phyloP scores from a whole-genome alignment of 169 alveolate genomes.

The Toxoplasma gondii region DNA sequence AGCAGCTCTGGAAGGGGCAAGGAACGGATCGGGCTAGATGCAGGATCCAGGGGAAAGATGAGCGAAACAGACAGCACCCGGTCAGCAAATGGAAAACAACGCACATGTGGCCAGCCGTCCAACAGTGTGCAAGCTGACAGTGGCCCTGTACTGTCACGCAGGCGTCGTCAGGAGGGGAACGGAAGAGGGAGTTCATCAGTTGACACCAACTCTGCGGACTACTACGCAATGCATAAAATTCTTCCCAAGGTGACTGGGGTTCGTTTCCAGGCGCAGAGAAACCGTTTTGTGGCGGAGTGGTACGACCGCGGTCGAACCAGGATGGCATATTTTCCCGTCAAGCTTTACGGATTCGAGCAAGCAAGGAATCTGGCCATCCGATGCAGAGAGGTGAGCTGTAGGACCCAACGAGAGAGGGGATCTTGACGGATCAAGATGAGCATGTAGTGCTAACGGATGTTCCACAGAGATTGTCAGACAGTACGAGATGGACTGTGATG shows the following conservation, averaged over 20 bases:
- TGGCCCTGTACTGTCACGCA: neutral
- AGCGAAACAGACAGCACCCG: neutral
- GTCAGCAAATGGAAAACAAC: too few relatives aligned
- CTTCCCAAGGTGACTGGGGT: constrained; percentile 51
- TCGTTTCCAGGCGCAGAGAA: constrained; percentile 47
- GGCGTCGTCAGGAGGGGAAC: neutral
- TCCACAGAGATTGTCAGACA: too few relatives aligned
- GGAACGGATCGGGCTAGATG: neutral
- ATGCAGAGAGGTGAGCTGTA: constrained; percentile 11
- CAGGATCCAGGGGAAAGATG: neutral
- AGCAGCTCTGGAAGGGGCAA: neutral
- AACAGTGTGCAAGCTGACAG: neutral
- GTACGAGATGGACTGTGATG: too few relatives aligned
- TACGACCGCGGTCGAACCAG: constrained; percentile 37
- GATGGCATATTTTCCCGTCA: constrained; percentile 51
- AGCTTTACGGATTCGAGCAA: constrained; percentile 39
- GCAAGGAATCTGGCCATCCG: constrained; percentile 40
- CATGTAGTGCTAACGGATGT: too few relatives aligned
- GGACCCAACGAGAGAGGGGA: neutral
- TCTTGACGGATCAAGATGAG: too few relatives aligned
- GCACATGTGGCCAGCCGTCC: neutral
- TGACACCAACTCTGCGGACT: neutral
- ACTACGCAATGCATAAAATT: constrained; percentile 8
- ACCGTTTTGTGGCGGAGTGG: constrained; percentile 50
- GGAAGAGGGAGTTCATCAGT: neutral